phyloP scores from a whole-genome alignment of 768 basidiomycete genomes.

The Suillus hirtellus region DNA sequence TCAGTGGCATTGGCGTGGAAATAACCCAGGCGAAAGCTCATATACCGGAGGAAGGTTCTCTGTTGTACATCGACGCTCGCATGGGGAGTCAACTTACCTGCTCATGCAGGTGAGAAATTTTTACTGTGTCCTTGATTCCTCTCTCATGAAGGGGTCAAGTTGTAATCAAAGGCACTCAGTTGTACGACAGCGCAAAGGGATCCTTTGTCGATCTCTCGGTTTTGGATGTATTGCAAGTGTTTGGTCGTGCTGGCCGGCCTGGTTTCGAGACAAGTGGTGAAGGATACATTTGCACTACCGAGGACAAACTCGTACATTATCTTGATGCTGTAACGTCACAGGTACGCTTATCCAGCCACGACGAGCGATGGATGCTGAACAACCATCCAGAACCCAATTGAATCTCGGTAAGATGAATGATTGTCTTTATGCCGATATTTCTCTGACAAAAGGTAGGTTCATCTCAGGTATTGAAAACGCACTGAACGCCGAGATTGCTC shows the following conservation, averaged over 20 bases:
- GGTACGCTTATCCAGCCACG: slow-evolving; percentile 40
- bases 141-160: slow-evolving; percentile 45
- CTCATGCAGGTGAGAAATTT: slow-evolving; percentile 76
- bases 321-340: slow-evolving; percentile 86
- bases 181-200: slow-evolving; percentile 91
- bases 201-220: slow-evolving; percentile 91
- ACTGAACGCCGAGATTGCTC: slow-evolving; percentile 91
- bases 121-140: slow-evolving; percentile 10
- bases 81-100: slow-evolving; percentile 99
- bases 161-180: slow-evolving; percentile 95
- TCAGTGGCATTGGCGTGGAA: slow-evolving; percentile 28
- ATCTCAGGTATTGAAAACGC: slow-evolving; percentile 83
- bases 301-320: slow-evolving; percentile 91
- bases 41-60: slow-evolving; percentile 62
- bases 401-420: slow-evolving; percentile 72
- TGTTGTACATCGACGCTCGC: slow-evolving; percentile 98
- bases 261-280: slow-evolving; percentile 90
- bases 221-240: slow-evolving; percentile 95
- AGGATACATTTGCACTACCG: slow-evolving; percentile 94
- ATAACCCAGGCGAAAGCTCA: not conserved
- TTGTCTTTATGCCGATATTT: not conserved
- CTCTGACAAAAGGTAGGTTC: slow-evolving; percentile 49
- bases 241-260: slow-evolving; percentile 92
- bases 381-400: slow-evolving; percentile 77
- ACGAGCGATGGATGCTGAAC: slow-evolving; percentile 3